Evolutionary conservation across 169 alveolate species (phyloP).

Genomic region (Cystoisospora suis): DNA sequence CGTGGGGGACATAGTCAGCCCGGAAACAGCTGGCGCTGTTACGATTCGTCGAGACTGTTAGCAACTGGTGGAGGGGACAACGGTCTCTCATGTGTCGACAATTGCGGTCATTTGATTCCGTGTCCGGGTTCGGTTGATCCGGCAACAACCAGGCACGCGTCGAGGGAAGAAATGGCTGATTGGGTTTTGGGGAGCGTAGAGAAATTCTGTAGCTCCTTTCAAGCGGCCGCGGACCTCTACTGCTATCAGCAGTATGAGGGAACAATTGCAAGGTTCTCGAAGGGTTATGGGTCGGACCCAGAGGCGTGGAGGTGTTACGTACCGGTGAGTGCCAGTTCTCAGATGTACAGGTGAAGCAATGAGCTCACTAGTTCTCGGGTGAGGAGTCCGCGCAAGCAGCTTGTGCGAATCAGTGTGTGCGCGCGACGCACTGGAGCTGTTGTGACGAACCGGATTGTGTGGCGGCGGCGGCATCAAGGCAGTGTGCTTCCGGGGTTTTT

Average conservation of each 20-base stretch:
- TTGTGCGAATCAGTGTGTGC: too few species aligned
- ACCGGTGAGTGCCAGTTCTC: not conserved
- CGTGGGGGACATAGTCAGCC: not conserved
- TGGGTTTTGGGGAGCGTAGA: not conserved
- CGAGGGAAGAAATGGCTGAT: not conserved
- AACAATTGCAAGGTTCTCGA: not conserved
- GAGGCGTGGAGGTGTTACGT: not conserved
- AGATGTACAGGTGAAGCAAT: too few species aligned
- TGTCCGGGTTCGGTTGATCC: not conserved
- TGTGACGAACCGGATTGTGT: too few species aligned
- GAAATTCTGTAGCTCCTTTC: not conserved
- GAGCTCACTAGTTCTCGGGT: too few species aligned
- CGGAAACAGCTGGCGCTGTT: not conserved
- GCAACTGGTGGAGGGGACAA: not conserved
- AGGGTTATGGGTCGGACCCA: not conserved
- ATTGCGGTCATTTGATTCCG: not conserved
- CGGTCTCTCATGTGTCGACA: not conserved
- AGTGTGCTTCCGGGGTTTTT: too few species aligned
- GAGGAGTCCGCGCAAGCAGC: too few species aligned
- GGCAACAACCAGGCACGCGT: not conserved
- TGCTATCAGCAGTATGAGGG: not conserved
- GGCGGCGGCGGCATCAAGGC: too few species aligned
- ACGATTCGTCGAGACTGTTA: not conserved
- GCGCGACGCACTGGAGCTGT: too few species aligned
- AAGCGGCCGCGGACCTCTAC: not conserved